phyloP scores from a whole-genome alignment of 768 basidiomycete species.

The Boletus rubropictus region DNA sequence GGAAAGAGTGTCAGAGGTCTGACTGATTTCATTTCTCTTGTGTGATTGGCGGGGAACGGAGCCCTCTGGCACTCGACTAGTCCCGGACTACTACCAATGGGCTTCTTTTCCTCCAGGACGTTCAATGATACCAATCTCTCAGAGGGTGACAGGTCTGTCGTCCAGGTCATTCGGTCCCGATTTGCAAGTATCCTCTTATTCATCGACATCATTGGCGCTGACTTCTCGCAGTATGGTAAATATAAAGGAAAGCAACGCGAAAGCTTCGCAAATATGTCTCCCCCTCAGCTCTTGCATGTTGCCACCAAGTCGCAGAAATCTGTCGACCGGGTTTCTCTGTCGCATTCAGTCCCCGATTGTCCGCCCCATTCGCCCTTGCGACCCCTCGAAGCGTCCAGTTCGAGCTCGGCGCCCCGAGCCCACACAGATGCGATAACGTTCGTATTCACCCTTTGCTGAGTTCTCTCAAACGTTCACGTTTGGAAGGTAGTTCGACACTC shows the following conservation, averaged over 20 bases:
- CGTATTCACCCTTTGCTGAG: constrained; percentile 21
- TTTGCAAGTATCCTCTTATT: constrained; percentile 41
- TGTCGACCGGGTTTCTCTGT: constrained; percentile 13
- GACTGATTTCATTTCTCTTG: neutral
- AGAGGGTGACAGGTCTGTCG: constrained; percentile 41
- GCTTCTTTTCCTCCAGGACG: constrained; percentile 29
- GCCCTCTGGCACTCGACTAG: constrained; percentile 21
- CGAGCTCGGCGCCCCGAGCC: constrained; percentile 22
- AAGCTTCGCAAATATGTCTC: constrained; percentile 28
- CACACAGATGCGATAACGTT: constrained; percentile 54
- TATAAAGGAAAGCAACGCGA: constrained; percentile 54
- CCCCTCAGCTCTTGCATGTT: constrained; percentile 29
- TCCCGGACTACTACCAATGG: constrained; percentile 24
- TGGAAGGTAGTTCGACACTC: constrained; percentile 52
- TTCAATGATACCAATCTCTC: constrained; percentile 13
- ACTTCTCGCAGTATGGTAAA: constrained; percentile 45
- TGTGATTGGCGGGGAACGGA: constrained; percentile 8
- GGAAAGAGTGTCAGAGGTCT: constrained; percentile 27
- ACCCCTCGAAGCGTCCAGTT: constrained; percentile 19
- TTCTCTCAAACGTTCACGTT: constrained; percentile 10
- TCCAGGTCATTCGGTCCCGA: constrained; percentile 55
- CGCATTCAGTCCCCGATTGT: constrained; percentile 11
- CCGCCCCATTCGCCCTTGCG: constrained; percentile 22
- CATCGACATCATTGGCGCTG: constrained; percentile 9
- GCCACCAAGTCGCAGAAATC: constrained; percentile 19